phyloP scores from a whole-genome alignment of 306 rosid genomes.

The Crataegus laevigata region DNA sequence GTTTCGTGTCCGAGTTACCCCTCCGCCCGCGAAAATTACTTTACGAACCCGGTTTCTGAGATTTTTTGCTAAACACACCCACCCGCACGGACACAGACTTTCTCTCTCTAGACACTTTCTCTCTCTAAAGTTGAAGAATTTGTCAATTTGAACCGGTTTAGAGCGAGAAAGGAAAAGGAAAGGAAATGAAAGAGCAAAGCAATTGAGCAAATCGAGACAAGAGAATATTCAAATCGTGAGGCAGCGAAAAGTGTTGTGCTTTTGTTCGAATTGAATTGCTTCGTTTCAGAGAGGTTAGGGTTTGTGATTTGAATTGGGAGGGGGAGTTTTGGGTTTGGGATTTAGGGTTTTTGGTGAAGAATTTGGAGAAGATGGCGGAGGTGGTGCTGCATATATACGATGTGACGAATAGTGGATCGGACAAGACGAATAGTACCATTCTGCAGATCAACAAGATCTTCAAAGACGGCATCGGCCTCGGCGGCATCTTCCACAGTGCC shows the following conservation, averaged over 20 bases:
- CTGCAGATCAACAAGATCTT: conserved; percentile 95
- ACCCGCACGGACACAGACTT: too few relatives aligned
- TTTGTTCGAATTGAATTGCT: background rate
- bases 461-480: conserved; percentile 94
- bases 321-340: conserved; percentile 1
- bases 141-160: background rate
- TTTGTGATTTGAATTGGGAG: background rate
- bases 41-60: background rate
- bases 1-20: background rate
- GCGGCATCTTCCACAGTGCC: conserved; percentile 98
- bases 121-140: background rate
- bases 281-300: conserved; percentile 8
- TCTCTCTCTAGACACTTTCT: background rate
- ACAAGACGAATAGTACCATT: conserved; percentile 88
- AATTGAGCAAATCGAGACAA: conserved; percentile 31
- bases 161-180: background rate
- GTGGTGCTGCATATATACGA: conserved; percentile 82
- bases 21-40: background rate
- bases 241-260: background rate
- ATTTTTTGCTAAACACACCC: background rate
- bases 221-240: background rate
- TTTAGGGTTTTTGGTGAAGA: conserved; percentile 15
- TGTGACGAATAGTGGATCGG: conserved; percentile 98
- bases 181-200: background rate
- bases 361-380: conserved; percentile 49